Evolutionary conservation across 495 filamentous ascomycete genomes (phyloP).

Genomic region (Hyaloscypha hepaticicola): DNA sequence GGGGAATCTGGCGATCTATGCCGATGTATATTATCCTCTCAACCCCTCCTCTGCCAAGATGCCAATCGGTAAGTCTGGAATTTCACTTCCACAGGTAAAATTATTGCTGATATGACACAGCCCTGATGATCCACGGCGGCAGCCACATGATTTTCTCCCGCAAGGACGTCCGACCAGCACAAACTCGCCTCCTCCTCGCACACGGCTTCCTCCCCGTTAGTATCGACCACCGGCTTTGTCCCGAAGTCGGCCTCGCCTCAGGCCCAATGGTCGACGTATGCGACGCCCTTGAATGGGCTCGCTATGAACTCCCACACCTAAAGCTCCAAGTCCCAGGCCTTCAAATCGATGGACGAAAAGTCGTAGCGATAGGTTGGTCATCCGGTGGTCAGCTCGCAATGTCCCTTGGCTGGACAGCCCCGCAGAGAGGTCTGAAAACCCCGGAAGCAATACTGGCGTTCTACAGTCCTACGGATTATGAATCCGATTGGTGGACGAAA

Average conservation of each 20-base stretch:
- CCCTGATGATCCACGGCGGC: conserved; percentile 59
- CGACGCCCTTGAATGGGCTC: conserved; percentile 48
- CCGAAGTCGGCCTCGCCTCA: conserved; percentile 46
- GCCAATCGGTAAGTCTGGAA: conserved; percentile 29
- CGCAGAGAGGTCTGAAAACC: conserved; percentile 33
- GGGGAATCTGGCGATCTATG: conserved; percentile 29
- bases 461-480: conserved; percentile 50
- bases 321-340: conserved; percentile 31
- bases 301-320: conserved; percentile 41
- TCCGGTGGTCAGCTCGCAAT: conserved; percentile 55
- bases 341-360: conserved; percentile 36
- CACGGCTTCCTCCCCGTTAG: conserved; percentile 52
- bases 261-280: conserved; percentile 51
- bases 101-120: conserved; percentile 30
- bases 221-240: conserved; percentile 57
- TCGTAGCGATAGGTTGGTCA: conserved; percentile 58
- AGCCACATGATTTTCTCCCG: conserved; percentile 49
- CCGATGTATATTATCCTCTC: conserved; percentile 47
- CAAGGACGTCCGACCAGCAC: conserved; percentile 43
- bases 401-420: conserved; percentile 43
- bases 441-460: conserved; percentile 53
- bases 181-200: conserved; percentile 40
- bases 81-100: background rate
- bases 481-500: conserved; percentile 27
- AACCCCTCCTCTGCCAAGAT: background rate